Evolutionary conservation across 805 yeast species (phyloP), one percentile per base, ranked within the genome.

Genomic region (Millerozyma miso): DNA sequence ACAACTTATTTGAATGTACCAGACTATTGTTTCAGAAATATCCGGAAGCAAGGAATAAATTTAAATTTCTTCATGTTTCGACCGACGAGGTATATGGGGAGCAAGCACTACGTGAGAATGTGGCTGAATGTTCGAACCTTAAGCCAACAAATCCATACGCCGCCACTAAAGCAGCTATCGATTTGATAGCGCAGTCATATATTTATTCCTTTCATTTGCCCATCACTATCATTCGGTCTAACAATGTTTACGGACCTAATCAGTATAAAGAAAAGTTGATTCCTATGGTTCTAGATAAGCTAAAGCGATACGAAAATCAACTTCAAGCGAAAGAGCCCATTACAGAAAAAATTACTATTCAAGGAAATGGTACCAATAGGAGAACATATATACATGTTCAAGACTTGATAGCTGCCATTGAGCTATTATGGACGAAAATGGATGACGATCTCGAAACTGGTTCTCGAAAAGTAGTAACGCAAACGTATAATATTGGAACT

Each of bases 51-150:
- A 32, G 19, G 29, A 18, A 26, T 14, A 38, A 26, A 18, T 31
- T 42, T 6, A 41, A 52, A 12, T 61, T 75, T 33, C 38, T 77
- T 4, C 81, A 78, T 50, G 62, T 78, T 36, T 78, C 83, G 7
- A 79, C 83, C 0, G 83, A 78, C 52, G 83, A 78, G 48, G 83
- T 79, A 0, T 78, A 78, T 47, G 83, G 83, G 1, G 80, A 77
- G 45, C 62, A 58, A 31, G 34, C 35, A 4, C 37, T 36, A 1
- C 45, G 37, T 0, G 50, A 43, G 4, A 47, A 43, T 5, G 62
- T 58, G 1, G 58, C 58, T 33, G 82, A 77, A 50, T 29, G 51
- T 0, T 56, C 69, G 4, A 47, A 49, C 0, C 51, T 79, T n/a
- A 53, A 58, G 10, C 83, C 83, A 1, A 71, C 83, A 0, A 77